Conservation (phyloP, 257 asterid genomes). For the Gentiana macrophylla region DNA sequence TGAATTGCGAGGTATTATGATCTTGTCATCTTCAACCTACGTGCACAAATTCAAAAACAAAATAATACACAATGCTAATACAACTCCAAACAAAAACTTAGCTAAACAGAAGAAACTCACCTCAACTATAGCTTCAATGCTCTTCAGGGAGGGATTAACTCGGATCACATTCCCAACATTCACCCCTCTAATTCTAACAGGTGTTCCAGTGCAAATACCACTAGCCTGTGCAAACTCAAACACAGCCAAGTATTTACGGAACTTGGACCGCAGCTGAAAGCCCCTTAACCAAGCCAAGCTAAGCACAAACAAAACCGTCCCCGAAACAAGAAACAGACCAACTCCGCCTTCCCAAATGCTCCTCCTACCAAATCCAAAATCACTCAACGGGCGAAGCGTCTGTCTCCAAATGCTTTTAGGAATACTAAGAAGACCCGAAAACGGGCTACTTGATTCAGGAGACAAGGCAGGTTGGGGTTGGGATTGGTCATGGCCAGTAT, state of each 20-base stretch:
- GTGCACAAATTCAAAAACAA: slow-evolving; percentile 4
- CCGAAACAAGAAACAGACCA: slow-evolving; percentile 81
- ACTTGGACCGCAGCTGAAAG: slow-evolving; percentile 76
- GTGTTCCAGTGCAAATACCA: slow-evolving; percentile 91
- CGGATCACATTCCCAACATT: slow-evolving; percentile 83
- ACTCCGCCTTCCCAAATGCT: slow-evolving; percentile 99
- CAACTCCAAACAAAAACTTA: neutral
- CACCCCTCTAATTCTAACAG: slow-evolving; percentile 91
- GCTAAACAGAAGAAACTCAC: slow-evolving; percentile 21
- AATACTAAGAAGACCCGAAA: slow-evolving; percentile 49
- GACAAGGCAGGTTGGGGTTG: slow-evolving; percentile 29
- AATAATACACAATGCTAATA: neutral
- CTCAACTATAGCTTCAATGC: slow-evolving; percentile 85
- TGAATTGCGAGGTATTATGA: slow-evolving; percentile 81
- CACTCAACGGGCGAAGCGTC: slow-evolving; percentile 72
- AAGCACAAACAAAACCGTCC: slow-evolving; percentile 65
- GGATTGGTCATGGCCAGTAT: slow-evolving; percentile 25
- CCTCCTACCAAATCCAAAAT: slow-evolving; percentile 90
- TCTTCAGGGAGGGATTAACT: slow-evolving; percentile 74
- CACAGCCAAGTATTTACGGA: slow-evolving; percentile 69
- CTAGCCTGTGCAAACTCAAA: slow-evolving; percentile 91
- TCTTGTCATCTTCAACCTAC: slow-evolving; percentile 86
- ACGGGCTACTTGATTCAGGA: slow-evolving; percentile 35
- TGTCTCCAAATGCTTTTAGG: slow-evolving; percentile 69
- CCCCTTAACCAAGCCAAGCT: slow-evolving; percentile 95